Evolutionary conservation across 2,329 filamentous ascomycete species (phyloP).

Genomic region (Paramyrothecium roridum): DNA sequence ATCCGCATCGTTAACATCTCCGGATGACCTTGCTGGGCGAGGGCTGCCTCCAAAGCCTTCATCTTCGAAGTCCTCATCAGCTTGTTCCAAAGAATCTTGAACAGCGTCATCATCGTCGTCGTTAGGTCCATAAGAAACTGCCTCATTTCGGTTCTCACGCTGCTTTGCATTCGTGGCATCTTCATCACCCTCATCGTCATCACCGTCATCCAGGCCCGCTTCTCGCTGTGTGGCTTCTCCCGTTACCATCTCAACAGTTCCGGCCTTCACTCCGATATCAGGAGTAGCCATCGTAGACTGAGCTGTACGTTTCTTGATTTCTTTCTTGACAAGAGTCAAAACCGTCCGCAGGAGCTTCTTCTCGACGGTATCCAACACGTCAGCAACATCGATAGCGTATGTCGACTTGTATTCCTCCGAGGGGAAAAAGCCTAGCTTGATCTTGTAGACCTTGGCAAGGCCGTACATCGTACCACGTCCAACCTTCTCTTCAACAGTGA

Average conservation of each 20-base stretch:
- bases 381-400: conserved; percentile 76
- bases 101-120: conserved; percentile 87
- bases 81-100: conserved; percentile 58
- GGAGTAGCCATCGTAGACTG: conserved; percentile 69
- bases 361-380: conserved; percentile 80
- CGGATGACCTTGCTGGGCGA: conserved; percentile 21
- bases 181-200: conserved; percentile 69
- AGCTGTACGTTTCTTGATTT: conserved; percentile 77
- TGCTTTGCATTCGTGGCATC: conserved; percentile 75
- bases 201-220: conserved; percentile 39
- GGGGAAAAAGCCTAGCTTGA: conserved; percentile 81
- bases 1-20: conserved; percentile 32
- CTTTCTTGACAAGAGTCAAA: conserved; percentile 66
- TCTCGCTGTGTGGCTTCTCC: conserved; percentile 21
- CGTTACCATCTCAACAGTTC: conserved; percentile 49
- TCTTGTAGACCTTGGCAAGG: conserved; percentile 80
- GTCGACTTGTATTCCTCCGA: conserved; percentile 77
- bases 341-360: conserved; percentile 72
- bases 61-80: conserved; percentile 56
- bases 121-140: conserved; percentile 85
- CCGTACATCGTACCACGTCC: conserved; percentile 65
- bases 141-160: conserved; percentile 73
- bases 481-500: conserved; percentile 75
- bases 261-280: conserved; percentile 59
- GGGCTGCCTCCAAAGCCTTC: conserved; percentile 49